These are phyloP conservation scores for Ceratocystis papillata DNA, from an alignment of 2,329 filamentous ascomycete species.

Conservation along the genomic window DNA sequence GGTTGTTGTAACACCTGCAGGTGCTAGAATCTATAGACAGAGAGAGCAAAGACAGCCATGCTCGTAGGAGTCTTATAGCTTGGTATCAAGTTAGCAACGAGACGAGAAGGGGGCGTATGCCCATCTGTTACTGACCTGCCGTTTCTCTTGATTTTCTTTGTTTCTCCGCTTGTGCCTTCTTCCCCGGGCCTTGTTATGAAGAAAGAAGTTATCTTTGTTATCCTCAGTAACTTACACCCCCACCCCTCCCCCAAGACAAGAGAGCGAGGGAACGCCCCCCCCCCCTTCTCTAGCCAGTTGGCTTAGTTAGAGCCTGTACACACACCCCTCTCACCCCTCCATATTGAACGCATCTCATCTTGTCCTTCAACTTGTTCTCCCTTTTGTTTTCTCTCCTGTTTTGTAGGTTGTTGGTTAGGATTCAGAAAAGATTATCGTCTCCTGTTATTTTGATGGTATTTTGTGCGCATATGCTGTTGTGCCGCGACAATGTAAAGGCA, in stretches of 20 bases:
- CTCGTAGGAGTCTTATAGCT: too few species aligned
- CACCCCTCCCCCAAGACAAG: not conserved
- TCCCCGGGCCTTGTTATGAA: too few species aligned
- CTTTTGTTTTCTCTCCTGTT: not conserved
- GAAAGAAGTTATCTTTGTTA: too few species aligned
- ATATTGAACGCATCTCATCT: not conserved
- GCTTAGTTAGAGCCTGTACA: not conserved
- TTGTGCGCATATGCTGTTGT: too few species aligned
- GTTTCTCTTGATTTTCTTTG: not conserved
- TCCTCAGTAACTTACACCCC: not conserved
- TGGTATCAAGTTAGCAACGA: too few species aligned
- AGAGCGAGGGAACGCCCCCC: not conserved
- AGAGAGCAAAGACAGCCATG: not conserved
- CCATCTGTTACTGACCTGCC: not conserved
- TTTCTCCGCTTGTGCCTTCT: not conserved
- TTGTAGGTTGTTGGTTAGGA: not conserved
- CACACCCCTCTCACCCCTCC: not conserved
- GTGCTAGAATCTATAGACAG: not conserved
- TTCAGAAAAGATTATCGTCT: not conserved
- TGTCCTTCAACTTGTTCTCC: not conserved
- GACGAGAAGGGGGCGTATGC: not conserved
- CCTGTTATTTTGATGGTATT: not conserved
- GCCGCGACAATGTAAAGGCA: too few species aligned
- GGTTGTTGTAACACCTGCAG: constrained; percentile 7
- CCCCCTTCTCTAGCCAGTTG: not conserved